A percentile compares a stretch with the other conserved stretches of the same genome.
Conservation (phyloP, 768 basidiomycete genomes). For the Suillus luteus region DNA sequence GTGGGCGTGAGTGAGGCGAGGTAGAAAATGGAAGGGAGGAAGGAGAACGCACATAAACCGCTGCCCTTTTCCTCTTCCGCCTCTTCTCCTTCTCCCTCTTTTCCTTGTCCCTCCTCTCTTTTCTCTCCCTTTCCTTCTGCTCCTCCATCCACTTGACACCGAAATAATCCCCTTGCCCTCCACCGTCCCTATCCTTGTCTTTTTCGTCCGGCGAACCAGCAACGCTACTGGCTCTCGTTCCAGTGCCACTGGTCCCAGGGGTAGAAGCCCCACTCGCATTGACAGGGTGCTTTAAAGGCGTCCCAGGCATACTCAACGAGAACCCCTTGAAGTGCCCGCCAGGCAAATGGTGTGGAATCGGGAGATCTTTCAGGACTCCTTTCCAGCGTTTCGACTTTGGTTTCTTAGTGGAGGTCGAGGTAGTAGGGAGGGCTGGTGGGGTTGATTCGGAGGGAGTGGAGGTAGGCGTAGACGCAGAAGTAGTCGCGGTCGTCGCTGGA, state of each 20-base stretch:
- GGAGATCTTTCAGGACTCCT: conserved; percentile 42
- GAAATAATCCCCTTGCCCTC: conserved; percentile 26
- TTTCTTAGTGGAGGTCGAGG: background rate
- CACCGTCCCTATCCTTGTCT: background rate
- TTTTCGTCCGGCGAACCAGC: background rate
- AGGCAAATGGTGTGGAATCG: conserved; percentile 27
- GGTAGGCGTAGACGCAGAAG: background rate
- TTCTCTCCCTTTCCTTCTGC: conserved; percentile 43
- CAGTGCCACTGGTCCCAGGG: conserved; percentile 23
- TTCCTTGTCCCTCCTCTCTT: conserved; percentile 41
- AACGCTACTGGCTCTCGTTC: conserved; percentile 7
- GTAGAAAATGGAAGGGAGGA: background rate
- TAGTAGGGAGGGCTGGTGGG: background rate
- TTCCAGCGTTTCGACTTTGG: conserved; percentile 34
- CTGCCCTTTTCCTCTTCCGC: conserved; percentile 67
- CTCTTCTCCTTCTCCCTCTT: conserved; percentile 40
- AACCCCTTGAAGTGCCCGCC: conserved; percentile 17
- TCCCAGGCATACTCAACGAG: conserved; percentile 17
- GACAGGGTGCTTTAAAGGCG: conserved; percentile 9
- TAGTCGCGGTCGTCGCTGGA: conserved; percentile 4
- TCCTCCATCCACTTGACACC: conserved; percentile 32
- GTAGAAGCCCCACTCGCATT: conserved; percentile 1
- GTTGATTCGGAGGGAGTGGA: background rate
- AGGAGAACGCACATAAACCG: conserved; percentile 65
- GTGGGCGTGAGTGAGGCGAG: background rate